Evolutionary conservation across 192 early-diverging fungal genomes (phyloP).

Genomic region (Entomortierella parvispora): DNA sequence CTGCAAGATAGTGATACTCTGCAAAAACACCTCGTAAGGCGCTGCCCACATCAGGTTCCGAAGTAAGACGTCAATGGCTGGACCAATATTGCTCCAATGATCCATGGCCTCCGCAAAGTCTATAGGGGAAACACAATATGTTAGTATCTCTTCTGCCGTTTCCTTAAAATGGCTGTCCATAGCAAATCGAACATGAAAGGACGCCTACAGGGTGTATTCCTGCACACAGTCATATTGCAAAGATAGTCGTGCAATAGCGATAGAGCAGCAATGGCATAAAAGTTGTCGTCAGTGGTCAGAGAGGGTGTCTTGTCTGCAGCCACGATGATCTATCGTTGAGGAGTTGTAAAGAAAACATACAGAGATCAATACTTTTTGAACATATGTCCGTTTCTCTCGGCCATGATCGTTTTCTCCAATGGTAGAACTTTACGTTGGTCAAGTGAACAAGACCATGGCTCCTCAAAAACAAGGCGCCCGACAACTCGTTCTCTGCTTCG

Average conservation of each 20-base stretch:
- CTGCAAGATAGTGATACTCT: slow-evolving; percentile 23
- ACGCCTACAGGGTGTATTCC: slow-evolving; percentile 25
- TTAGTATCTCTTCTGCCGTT: background rate
- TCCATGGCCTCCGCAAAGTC: slow-evolving; percentile 42
- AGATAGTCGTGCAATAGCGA: slow-evolving; percentile 31
- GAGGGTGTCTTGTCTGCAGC: slow-evolving; percentile 1
- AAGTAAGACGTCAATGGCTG: slow-evolving; percentile 16
- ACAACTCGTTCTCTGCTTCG: slow-evolving; percentile 20
- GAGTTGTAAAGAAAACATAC: too few relatives aligned
- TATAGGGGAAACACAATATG: slow-evolving; percentile 3
- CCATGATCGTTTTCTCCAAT: background rate
- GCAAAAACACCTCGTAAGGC: slow-evolving; percentile 16
- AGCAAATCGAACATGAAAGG: background rate
- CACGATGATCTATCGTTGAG: background rate
- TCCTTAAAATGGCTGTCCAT: background rate
- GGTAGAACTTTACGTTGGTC: slow-evolving; percentile 30
- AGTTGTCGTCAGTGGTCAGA: slow-evolving; percentile 27
- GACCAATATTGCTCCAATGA: slow-evolving; percentile 48
- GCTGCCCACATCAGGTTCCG: slow-evolving; percentile 43
- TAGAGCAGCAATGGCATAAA: slow-evolving; percentile 30
- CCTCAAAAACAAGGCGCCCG: slow-evolving; percentile 26
- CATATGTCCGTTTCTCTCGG: too few relatives aligned
- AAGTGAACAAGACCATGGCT: slow-evolving; percentile 25
- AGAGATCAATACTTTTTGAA: too few relatives aligned
- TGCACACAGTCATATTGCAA: slow-evolving; percentile 28